Evolutionary conservation across 2,329 filamentous ascomycete genomes (phyloP).

Genomic region (Emericellopsis atlantica): DNA sequence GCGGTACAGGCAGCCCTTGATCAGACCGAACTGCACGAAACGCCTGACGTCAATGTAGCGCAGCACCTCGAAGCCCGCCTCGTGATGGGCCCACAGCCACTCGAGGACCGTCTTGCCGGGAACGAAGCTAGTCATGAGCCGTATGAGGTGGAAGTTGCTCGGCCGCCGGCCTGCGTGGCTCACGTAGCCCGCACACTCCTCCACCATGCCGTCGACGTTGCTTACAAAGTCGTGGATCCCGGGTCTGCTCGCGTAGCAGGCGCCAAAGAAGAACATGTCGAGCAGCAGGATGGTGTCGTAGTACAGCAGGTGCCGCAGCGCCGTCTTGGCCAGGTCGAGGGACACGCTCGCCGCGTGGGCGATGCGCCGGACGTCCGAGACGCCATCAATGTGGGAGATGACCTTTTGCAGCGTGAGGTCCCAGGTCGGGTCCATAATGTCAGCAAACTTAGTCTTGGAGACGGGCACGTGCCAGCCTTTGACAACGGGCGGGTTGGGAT

Average conservation of each 20-base stretch:
- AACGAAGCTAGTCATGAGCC: constrained; percentile 74
- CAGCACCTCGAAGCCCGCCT: constrained; percentile 51
- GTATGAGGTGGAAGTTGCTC: constrained; percentile 55
- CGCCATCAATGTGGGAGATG: constrained; percentile 77
- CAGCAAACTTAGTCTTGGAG: constrained; percentile 49
- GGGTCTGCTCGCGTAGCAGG: constrained; percentile 73
- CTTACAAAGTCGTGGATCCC: constrained; percentile 69
- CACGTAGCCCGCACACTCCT: constrained; percentile 82
- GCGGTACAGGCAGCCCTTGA: constrained; percentile 87
- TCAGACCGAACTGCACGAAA: constrained; percentile 89
- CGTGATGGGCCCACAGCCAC: constrained; percentile 69
- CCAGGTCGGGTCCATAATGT: constrained; percentile 56
- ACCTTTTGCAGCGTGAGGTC: constrained; percentile 70
- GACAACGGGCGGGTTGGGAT: constrained; percentile 63
- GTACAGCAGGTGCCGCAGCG: constrained; percentile 80
- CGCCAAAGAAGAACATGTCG: constrained; percentile 89
- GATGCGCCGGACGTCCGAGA: constrained; percentile 80
- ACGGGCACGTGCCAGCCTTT: constrained; percentile 87
- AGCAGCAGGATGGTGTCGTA: constrained; percentile 84
- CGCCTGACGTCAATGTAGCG: constrained; percentile 75
- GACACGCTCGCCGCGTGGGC: constrained; percentile 77
- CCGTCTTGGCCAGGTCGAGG: constrained; percentile 72
- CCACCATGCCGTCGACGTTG: constrained; percentile 61
- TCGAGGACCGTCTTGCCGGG: constrained; percentile 76
- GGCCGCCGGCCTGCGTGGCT: constrained; percentile 34